phyloP scores from a whole-genome alignment of 129 eudicot genomes.

The Sambucus nigra region DNA sequence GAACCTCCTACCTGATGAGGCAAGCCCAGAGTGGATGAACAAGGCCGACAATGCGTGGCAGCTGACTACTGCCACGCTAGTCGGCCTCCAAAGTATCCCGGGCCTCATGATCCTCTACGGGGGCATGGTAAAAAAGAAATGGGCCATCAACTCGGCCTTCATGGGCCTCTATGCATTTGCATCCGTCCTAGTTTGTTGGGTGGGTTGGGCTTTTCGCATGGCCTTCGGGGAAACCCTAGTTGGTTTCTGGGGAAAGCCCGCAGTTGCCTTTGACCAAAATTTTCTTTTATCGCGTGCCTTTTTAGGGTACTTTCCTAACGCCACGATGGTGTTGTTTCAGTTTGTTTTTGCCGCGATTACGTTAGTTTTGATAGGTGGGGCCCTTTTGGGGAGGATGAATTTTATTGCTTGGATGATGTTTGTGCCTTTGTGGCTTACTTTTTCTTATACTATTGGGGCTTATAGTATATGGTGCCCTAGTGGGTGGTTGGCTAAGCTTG shows the following conservation, averaged over 20 bases:
- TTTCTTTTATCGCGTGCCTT: slow-evolving; percentile 43
- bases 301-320: slow-evolving; percentile 47
- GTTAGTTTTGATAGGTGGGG: slow-evolving; percentile 42
- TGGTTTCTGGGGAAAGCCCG: slow-evolving; percentile 41
- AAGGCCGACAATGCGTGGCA: slow-evolving; percentile 72
- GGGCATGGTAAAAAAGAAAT: slow-evolving; percentile 56
- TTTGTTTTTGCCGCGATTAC: slow-evolving; percentile 56
- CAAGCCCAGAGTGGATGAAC: slow-evolving; percentile 66
- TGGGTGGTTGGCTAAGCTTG: slow-evolving; percentile 61
- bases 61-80: slow-evolving; percentile 54
- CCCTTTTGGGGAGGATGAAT: slow-evolving; percentile 62
- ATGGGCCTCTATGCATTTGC: slow-evolving; percentile 69
- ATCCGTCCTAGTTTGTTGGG: slow-evolving; percentile 61
- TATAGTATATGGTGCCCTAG: slow-evolving; percentile 52
- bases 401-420: slow-evolving; percentile 61
- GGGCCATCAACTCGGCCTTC: slow-evolving; percentile 63
- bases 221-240: slow-evolving; percentile 47
- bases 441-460: slow-evolving; percentile 55
- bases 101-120: slow-evolving; percentile 54
- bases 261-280: slow-evolving; percentile 31
- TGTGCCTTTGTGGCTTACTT: slow-evolving; percentile 64
- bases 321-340: slow-evolving; percentile 57
- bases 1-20: slow-evolving; percentile 40
- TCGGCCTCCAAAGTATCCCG: slow-evolving; percentile 52
- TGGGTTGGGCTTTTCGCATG: slow-evolving; percentile 63